Base-by-base conservation (phyloP, 495 filamentous ascomycete genomes). In the Xylaria palmicola region DNA sequence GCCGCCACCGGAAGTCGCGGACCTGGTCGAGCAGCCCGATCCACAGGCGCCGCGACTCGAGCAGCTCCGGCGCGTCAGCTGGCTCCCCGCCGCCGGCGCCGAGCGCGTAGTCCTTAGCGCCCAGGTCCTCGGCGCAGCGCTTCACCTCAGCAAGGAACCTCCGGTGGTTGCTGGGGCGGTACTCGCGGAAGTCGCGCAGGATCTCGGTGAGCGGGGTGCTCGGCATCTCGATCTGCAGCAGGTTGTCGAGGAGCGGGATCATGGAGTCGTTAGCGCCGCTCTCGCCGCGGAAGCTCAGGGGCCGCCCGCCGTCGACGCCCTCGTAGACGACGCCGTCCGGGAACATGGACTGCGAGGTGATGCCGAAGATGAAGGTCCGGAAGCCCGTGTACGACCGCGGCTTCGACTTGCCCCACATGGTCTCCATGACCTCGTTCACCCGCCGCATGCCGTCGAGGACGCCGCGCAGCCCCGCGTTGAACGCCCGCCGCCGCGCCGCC, bases 311-410 rank as follows among this genome's bases (percentile, higher is more conserved):
- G 48, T 86, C 86, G 32, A 91, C 80, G 20, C 90, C 91, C 69
- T 93, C 88, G 74, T 97, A 97, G 56, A 94, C 72, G 3, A 97
- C 92, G 2, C 92, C 92, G 49, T 89, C 78, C 2, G 92, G 92
- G 71, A 97, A 97, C 92, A 97, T 96, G 45, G 83, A 85, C 72
- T 96, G 92, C 6, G 81, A 86, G 1, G 87, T 91, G 65, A 97
- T 95, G 50, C 92, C 92, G 65, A 95, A 96, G 74, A 97, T 96
- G 76, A 97, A 97, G 32, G 92, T 93, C 10, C 92, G 86, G 82
- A 94, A 97, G 50, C 81, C 86, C 32, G 85, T 87, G 74, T 96
- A 96, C 48, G 89, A 83, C 4, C 77, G 70, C 12, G 92, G 91
- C 67, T 88, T 90, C 52, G 88, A 91, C 67, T 90, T 88, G 36